Evolutionary conservation across 768 basidiomycete species (phyloP), one percentile per base, ranked within the genome.

Genomic region (Kwoniella mangroviensis): DNA sequence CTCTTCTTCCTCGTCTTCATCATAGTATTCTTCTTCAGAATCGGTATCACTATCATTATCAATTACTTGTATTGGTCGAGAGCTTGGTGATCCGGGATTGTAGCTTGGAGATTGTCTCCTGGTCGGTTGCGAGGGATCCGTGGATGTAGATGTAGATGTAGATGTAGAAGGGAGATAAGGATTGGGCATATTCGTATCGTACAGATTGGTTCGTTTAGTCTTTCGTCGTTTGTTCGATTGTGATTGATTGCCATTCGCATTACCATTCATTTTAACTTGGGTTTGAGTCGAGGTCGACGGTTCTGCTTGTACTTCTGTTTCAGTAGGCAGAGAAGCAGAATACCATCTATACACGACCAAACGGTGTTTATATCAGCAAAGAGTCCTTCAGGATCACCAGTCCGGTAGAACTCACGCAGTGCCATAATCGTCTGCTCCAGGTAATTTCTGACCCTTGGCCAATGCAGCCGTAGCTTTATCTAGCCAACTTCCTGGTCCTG

Each of bases 401-500:
- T 28, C 28, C 28, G 28, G 28, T 28, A 28, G 28, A 28, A 28
- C 79, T 73, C 53, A 80, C 80, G 66, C 71, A 24, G 73, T 71
- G 24, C 68, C 73, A 19, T 63, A 58, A 45, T 71, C 61, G 12
- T 68, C 67, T 4, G 72, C 76, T 5, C 76, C 76, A 4, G 74
- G 65, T 4, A 82, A 28, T 3, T 79, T 72, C 26, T 73, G 51
- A 1, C 81, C 81, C n/a, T 68, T 43, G 0, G 75, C 76, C 53
- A 75, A 22, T 11, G 79, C 80, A 7, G 81, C 81, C 6, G 79
- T 81, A 4, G 76, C 75, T 60, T 83, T 81, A 57, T 83, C 82
- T 15, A 83, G 65, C 82, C 82, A 83, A 26, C 71, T 63, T 24
- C 81, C 81, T 2, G 77, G 76, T 41, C 81, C 81, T 3, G 81